A percentile compares a stretch with the other conserved stretches of the same genome.
These are phyloP conservation scores for Neurospora sp. DNA, from an alignment of 495 filamentous ascomycete species.

Conservation along the genomic window DNA sequence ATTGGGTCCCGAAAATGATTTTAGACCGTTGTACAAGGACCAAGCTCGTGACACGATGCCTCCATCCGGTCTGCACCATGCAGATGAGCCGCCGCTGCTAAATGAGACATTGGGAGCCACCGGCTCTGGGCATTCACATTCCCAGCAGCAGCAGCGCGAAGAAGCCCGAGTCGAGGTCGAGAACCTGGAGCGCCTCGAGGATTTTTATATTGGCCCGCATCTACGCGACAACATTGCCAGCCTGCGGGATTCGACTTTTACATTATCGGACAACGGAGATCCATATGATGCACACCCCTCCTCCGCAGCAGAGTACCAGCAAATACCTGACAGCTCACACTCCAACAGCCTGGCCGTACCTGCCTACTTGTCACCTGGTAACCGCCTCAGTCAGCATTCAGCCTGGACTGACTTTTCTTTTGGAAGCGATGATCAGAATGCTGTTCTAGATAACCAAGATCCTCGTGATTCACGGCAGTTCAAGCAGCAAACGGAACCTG, in stretches of 20 bases:
- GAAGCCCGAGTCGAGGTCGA: conserved; percentile 8
- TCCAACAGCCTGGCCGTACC: conserved; percentile 32
- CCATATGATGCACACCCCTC: conserved; percentile 16
- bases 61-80: conserved; percentile 10
- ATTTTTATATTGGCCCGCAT: conserved; percentile 24
- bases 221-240: conserved; percentile 22
- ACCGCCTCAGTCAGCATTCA: conserved; percentile 41
- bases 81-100: conserved; percentile 11
- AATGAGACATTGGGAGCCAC: conserved; percentile 3
- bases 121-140: conserved; percentile 2
- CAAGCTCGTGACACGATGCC: conserved; percentile 14
- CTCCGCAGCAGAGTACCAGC: conserved; percentile 16
- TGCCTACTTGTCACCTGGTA: conserved; percentile 31
- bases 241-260: conserved; percentile 23
- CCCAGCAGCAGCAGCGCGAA: not conserved
- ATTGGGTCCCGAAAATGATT: conserved; percentile 31
- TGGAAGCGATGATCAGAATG: conserved; percentile 33
- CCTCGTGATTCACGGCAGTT: not conserved
- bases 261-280: conserved; percentile 18
- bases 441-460: conserved; percentile 6
- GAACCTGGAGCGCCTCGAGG: conserved; percentile 19
- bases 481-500: not conserved
- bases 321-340: conserved; percentile 18
- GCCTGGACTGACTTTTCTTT: conserved; percentile 49
- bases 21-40: conserved; percentile 24